Base-by-base conservation (phyloP, 1,284 basidiomycete species). In the Cryptococcus amylolentus region DNA sequence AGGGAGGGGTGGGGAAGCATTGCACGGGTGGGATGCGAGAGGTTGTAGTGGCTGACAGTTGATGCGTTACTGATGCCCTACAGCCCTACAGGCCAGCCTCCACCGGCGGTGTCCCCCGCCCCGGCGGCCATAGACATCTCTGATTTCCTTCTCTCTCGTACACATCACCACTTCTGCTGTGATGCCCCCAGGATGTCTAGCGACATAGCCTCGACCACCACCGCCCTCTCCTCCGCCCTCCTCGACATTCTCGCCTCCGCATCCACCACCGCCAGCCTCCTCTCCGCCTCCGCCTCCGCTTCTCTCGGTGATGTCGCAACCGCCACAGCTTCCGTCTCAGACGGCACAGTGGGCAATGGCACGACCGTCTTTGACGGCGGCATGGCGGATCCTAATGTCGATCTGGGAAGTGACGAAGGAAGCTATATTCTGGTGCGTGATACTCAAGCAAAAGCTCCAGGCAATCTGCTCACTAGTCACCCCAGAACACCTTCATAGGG, bases 401-500 rank as follows among this genome's bases (percentile, higher is more conserved):
- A 49, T 23, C 51, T 55, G 0, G 55, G 53, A 41, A 55, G 31
- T 16, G 49, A 50, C n/a, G 62, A 63, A 20, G 68, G 68, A n/a
- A 66, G 51, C 49, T 70, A 70, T 46, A 57, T 66, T 5, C 31
- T 61, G 39, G 59, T 61, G 23, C 23, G 56, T 57, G n/a, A 14
- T 12, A 7, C 18, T 9, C 18, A 12, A 39, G 38, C 35, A 13
- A 13, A 20, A 13, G 20, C 14, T 16, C 48, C 35, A 31, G 6
- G n/a, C 8, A 51, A 18, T 12, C 14, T 37, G 43, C 31, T 35
- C 31, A 35, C 31, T 10, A 10, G 35, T 10, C 40, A 28, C 8
- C 10, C 27, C 57, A 73, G 72, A 77, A 78, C 55, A 75, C 76
- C 14, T 60, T 79, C n/a, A 59, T 79, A n/a, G 77, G 77, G 23